phyloP scores from a whole-genome alignment of 768 basidiomycete genomes.

The Roridomyces roridus region DNA sequence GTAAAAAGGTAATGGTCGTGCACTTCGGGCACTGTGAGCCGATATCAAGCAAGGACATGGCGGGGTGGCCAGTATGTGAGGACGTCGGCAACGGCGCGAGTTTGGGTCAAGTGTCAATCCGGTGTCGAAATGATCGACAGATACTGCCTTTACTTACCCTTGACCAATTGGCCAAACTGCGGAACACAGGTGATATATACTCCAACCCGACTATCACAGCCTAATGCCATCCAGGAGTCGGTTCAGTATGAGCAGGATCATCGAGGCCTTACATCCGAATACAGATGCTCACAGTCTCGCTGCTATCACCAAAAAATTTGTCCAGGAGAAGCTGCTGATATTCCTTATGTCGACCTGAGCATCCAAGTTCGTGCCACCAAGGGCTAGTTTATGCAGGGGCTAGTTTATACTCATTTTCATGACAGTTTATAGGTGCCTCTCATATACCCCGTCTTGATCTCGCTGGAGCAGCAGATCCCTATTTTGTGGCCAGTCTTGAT shows the following conservation, averaged over 20 bases:
- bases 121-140: too few species aligned
- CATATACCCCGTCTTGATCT: conserved; percentile 76
- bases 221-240: conserved; percentile 41
- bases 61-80: too few species aligned
- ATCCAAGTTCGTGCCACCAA: conserved; percentile 50
- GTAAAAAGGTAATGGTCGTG: conserved; percentile 80
- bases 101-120: too few species aligned
- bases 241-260: conserved; percentile 41
- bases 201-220: too few species aligned
- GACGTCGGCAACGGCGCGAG: too few species aligned
- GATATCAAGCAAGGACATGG: conserved; percentile 47
- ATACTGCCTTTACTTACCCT: too few species aligned
- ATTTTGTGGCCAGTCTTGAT: conserved; percentile 74
- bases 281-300: conserved; percentile 40
- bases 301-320: conserved; percentile 36
- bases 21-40: conserved; percentile 67
- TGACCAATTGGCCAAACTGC: too few species aligned
- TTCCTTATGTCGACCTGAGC: conserved; percentile 60
- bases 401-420: background rate
- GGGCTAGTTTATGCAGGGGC: background rate
- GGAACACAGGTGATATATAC: too few species aligned
- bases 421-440: conserved; percentile 77
- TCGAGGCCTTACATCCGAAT: conserved; percentile 36
- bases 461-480: conserved; percentile 68
- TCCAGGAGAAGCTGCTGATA: conserved; percentile 42